A percentile compares a stretch with the other conserved stretches of the same genome.
Evolutionary conservation across 2,329 filamentous ascomycete genomes (phyloP).

Genomic region (Ophiostoma tasmaniense): DNA sequence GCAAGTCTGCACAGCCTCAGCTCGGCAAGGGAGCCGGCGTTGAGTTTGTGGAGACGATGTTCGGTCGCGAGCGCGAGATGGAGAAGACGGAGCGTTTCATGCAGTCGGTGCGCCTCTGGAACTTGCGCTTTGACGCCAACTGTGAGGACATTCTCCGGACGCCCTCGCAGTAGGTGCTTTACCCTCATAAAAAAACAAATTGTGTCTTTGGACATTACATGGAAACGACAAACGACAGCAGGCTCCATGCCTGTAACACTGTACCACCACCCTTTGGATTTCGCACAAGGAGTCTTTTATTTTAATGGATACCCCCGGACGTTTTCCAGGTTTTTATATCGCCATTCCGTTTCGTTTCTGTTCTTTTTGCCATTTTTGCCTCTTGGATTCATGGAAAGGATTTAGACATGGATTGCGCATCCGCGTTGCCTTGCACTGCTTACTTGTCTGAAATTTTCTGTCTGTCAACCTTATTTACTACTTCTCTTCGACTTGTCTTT

Average conservation of each 20-base stretch:
- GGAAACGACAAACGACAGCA: not conserved
- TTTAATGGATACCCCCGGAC: constrained; percentile 15
- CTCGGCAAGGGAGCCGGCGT: constrained; percentile 88
- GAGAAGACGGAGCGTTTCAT: constrained; percentile 89
- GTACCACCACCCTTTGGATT: constrained; percentile 17
- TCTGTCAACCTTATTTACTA: not conserved
- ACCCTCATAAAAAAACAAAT: not conserved
- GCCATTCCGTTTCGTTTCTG: not conserved
- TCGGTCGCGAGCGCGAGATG: constrained; percentile 82
- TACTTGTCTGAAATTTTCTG: not conserved
- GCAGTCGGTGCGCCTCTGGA: constrained; percentile 80
- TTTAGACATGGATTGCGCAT: constrained; percentile 19
- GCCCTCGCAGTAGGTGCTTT: constrained; percentile 43
- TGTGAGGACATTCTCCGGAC: constrained; percentile 76
- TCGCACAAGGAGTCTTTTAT: constrained; percentile 14
- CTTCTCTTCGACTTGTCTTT: not conserved
- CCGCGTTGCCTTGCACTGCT: constrained; percentile 10
- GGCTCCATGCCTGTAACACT: constrained; percentile 6
- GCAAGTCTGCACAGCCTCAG: constrained; percentile 44
- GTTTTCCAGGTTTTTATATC: constrained; percentile 10
- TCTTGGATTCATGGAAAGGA: not conserved
- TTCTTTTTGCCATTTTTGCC: constrained; percentile 1
- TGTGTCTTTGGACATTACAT: not conserved
- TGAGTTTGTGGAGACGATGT: constrained; percentile 94
- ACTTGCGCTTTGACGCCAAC: constrained; percentile 90